Evolutionary conservation across 1,284 basidiomycete species (phyloP).

Genomic region (Marasmius oreades): DNA sequence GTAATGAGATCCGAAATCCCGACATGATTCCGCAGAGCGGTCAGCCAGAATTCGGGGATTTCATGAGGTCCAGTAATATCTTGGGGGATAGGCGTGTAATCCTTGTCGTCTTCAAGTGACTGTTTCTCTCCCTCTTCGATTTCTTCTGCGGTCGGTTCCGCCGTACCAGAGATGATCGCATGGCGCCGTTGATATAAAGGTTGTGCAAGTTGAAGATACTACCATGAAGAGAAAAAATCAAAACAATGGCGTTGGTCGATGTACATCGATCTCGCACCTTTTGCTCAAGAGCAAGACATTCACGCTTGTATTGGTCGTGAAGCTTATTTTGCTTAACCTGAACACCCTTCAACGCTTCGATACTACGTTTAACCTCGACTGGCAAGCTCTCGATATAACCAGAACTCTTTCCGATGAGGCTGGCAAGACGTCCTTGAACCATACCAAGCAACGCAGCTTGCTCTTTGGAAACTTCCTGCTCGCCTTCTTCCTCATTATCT

Average conservation of each 20-base stretch:
- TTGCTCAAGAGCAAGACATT: conserved; percentile 96
- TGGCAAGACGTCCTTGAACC: conserved; percentile 63
- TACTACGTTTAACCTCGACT: conserved; percentile 74
- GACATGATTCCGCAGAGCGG: conserved; percentile 89
- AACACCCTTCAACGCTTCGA: conserved; percentile 93
- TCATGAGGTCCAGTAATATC: conserved; percentile 44
- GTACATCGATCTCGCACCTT: conserved; percentile 55
- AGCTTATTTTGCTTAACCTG: conserved; percentile 93
- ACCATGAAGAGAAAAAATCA: conserved; percentile 13
- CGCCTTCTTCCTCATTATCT: conserved; percentile 56
- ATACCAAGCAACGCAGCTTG: conserved; percentile 55
- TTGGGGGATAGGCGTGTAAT: conserved; percentile 55
- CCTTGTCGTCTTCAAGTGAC: conserved; percentile 66
- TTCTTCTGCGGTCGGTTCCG: conserved; percentile 78
- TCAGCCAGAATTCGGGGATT: conserved; percentile 98
- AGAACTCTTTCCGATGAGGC: conserved; percentile 75
- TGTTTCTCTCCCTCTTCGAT: conserved; percentile 75
- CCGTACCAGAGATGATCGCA: conserved; percentile 79
- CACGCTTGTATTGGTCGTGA: conserved; percentile 94
- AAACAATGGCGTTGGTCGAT: conserved; percentile 13
- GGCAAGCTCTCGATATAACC: conserved; percentile 89
- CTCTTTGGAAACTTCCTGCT: conserved; percentile 30
- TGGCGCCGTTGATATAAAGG: conserved; percentile 88
- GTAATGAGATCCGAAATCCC: conserved; percentile 89
- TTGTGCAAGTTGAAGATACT: conserved; percentile 85